Evolutionary conservation across 1,284 basidiomycete genomes (phyloP), one percentile per base, ranked within the genome.

Genomic region (Apiotrichum domesticum): DNA sequence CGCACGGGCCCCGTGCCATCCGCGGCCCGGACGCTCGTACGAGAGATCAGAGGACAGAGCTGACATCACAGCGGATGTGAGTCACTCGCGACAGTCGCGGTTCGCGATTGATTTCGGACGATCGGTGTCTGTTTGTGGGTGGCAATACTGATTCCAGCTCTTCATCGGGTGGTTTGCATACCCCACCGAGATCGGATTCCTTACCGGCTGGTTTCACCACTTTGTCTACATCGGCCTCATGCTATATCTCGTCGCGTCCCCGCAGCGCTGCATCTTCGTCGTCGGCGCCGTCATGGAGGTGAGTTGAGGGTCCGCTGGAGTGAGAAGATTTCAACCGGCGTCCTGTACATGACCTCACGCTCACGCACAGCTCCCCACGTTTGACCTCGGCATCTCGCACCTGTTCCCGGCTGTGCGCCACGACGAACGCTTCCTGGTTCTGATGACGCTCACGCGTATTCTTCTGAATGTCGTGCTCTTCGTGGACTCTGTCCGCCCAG

Each of bases 151-250:
- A 56, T 33, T 1, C 9, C 56, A 75, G 70, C 70, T 76, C 32
- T 43, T 58, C 10, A 55, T 76, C 35, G 74, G 74, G 1, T 66
- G 59, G 48, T 4, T 70, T 41, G 64, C 60, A 37, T 74, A 75
- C 58, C 66, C 49, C 3, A 58, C 73, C 32, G 80, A 81, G 54
- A 64, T 84, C 46, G 80, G 78, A 34, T 51, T 83, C 1, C 66
- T 83, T 29, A 83, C 82, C 1, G 84, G 84, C 6, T 85, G 84
- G 84, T 70, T 83, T 33, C 84, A 85, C 62, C 84, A 85, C 66
- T 70, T 74, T 63, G 68, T 80, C 9, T 85, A 85, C 65, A 69
- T 83, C 42, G 68, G 75, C 34, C 67, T 85, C 15, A 80, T 82
- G 58, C 74, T 81, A 46, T 71, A 80, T 61, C 67, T 80, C 2